Conservation (phyloP, 768 basidiomycete species). For the Lactarius evosmus region DNA sequence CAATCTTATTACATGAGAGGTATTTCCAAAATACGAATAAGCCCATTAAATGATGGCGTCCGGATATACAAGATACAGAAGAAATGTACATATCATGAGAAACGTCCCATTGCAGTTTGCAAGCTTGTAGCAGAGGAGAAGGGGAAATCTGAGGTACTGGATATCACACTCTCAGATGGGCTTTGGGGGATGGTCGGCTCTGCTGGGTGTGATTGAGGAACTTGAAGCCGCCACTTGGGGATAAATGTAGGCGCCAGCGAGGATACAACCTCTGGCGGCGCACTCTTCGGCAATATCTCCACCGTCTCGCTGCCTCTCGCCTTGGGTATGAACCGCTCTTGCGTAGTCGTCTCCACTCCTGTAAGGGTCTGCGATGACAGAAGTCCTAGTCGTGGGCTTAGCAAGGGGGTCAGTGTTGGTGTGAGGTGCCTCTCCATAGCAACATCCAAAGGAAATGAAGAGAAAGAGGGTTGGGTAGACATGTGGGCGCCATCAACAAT, state of each 20-base stretch:
- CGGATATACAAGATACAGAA: not conserved
- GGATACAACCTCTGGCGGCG: not conserved
- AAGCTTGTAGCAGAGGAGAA: not conserved
- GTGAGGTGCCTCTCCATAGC: too few species aligned
- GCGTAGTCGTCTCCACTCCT: not conserved
- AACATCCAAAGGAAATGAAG: too few species aligned
- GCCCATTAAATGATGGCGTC: too few species aligned
- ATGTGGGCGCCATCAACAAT: too few species aligned
- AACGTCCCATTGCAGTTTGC: not conserved
- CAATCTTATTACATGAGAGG: too few species aligned
- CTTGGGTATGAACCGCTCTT: not conserved
- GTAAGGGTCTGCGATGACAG: not conserved
- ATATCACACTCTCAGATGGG: too few species aligned
- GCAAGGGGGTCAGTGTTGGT: not conserved
- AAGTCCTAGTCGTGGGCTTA: not conserved
- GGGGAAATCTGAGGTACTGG: not conserved
- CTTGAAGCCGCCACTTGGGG: not conserved
- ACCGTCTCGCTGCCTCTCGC: not conserved
- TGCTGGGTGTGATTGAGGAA: not conserved
- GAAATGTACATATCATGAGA: not conserved
- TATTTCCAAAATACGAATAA: too few species aligned
- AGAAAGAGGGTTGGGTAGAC: too few species aligned
- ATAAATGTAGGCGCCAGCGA: too few species aligned
- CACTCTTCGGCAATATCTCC: not conserved
- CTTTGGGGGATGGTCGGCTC: too few species aligned